Evolutionary conservation across 768 basidiomycete species (phyloP).

Genomic region (Tulasnella sp.): DNA sequence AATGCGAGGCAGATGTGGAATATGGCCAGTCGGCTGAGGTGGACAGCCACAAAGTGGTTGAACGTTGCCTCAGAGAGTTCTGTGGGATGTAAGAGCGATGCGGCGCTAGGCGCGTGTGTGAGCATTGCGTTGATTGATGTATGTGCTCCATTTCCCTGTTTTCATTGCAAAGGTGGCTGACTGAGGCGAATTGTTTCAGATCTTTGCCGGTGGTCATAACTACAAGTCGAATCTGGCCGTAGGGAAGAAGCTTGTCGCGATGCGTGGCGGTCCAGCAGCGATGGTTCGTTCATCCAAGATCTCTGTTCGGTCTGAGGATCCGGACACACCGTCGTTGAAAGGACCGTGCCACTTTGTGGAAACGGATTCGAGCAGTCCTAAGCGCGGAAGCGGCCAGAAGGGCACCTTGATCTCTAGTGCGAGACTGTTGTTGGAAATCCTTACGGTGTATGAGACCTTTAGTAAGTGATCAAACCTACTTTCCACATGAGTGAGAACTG

Average conservation of each 20-base stretch:
- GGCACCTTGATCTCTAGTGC: conserved; percentile 24
- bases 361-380: background rate
- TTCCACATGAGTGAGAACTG: conserved; percentile 13
- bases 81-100: conserved; percentile 26
- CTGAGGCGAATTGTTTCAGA: conserved; percentile 26
- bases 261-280: conserved; percentile 35
- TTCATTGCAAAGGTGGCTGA: conserved; percentile 13
- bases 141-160: conserved; percentile 11
- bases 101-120: conserved; percentile 24
- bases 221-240: conserved; percentile 32
- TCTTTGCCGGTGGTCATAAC: conserved; percentile 33
- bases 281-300: conserved; percentile 24
- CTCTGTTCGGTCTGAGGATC: conserved; percentile 21
- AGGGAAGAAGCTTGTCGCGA: conserved; percentile 30
- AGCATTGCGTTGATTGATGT: conserved; percentile 31
- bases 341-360: conserved; percentile 13
- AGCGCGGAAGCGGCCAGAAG: background rate
- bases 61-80: conserved; percentile 26
- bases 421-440: conserved; percentile 33
- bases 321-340: conserved; percentile 19
- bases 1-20: conserved; percentile 28
- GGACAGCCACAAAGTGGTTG: conserved; percentile 29
- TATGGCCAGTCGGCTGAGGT: conserved; percentile 28
- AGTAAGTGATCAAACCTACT: conserved; percentile 22
- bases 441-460: conserved; percentile 35